Evolutionary conservation across 108 stramenopile genomes (phyloP).

Genomic region (Mayamaea pseudoterrestris): DNA sequence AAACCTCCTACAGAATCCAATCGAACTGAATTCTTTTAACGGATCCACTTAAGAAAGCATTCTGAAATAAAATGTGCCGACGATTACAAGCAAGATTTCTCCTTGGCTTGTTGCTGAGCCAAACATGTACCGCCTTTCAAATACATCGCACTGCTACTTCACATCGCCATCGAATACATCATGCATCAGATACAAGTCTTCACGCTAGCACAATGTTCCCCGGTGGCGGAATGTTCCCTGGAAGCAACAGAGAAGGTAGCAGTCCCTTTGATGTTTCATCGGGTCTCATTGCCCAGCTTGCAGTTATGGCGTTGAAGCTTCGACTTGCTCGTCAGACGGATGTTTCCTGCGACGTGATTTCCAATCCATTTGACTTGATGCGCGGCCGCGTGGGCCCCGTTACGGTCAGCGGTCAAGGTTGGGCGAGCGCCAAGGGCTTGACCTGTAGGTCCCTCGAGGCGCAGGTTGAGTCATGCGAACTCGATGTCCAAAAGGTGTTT

Average conservation of each 20-base stretch:
- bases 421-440: constrained; percentile 28
- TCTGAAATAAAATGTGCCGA: no score
- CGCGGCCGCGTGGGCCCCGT: constrained; percentile 33
- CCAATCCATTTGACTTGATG: constrained; percentile 16
- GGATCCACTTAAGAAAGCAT: no score
- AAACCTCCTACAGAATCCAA: no score
- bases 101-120: no score
- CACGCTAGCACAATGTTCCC: no score
- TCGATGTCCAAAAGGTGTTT: constrained; percentile 28
- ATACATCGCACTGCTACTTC: no score
- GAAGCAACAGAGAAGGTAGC: neutral
- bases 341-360: constrained; percentile 35
- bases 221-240: no score
- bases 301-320: constrained; percentile 31
- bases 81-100: no score
- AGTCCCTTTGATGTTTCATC: constrained; percentile 18
- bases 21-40: no score
- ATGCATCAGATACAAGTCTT: no score
- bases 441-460: constrained; percentile 49
- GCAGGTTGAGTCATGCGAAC: constrained; percentile 28
- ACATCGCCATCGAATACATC: no score
- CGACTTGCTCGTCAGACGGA: constrained; percentile 26
- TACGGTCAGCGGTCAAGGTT: constrained; percentile 37
- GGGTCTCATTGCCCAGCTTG: constrained; percentile 33
- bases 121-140: no score